Evolutionary conservation across 2,329 filamentous ascomycete species (phyloP), one percentile per base, ranked within the genome.

Genomic region (Nemania sp.): DNA sequence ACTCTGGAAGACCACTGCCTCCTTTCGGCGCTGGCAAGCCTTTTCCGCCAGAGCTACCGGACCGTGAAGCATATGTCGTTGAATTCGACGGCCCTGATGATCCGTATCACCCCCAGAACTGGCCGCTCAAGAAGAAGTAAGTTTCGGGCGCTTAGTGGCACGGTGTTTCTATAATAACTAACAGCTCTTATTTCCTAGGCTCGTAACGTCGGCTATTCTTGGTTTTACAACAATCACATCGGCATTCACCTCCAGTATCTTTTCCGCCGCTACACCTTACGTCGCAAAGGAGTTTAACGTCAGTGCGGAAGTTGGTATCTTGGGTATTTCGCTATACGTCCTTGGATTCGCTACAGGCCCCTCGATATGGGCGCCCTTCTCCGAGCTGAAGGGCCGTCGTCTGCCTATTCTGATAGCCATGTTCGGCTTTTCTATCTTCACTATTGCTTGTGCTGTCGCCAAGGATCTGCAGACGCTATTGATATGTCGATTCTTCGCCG

Each of bases 91-190:
- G 91, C 0, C 86, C 84, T 1, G 80, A 91, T 60, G 91, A 96
- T 65, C 91, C 91, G 2, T 67, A 92, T 56, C 91, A 96, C 71
- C 88, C 90, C 1, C 89, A 93, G 73, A 96, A 96, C 69, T 96
- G 91, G 91, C 80, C 88, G 0, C 66, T 89, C 49, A 82, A 75
- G 67, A 92, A 89, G 76, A 96, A 96, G 84, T 83, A 71, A 66
- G 80, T 77, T 71, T n/a, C 7, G 19, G 7, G 15, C 22, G 2
- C 17, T 17, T 40, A 5, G 8, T 6, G 5, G 12, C 8, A 42
- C 3, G 2, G 6, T 30, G 24, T 24, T 3, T 15, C 12, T 6
- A 17, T 11, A 39, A 15, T 41, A 19, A 19, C 43, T 55, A 48
- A 59, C 36, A 15, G 2, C 15, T 7, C 2, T 46, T 30, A 12